Percentiles rank a stretch among this genome's conserved stretches.
phyloP scores from a whole-genome alignment of 495 filamentous ascomycete species.

The Neurospora sp. region DNA sequence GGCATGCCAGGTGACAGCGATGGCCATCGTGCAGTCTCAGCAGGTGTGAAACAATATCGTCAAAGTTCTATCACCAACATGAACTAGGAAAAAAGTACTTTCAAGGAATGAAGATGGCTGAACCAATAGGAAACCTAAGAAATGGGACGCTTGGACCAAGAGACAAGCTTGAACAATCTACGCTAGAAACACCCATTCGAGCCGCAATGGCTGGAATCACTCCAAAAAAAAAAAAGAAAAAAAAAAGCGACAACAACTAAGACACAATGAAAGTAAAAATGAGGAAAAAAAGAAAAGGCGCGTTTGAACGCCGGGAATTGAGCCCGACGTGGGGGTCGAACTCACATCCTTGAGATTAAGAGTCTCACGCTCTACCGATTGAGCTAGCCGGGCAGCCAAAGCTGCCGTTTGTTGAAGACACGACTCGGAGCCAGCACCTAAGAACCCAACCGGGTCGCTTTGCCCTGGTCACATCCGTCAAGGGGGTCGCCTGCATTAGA shows the following conservation, averaged over 20 bases:
- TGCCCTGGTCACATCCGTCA: background rate
- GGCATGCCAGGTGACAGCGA: background rate
- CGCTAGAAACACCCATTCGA: too few relatives aligned
- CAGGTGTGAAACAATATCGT: background rate
- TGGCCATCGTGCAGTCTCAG: background rate
- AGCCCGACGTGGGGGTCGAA: background rate
- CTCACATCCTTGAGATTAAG: conserved; percentile 31
- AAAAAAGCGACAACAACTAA: too few relatives aligned
- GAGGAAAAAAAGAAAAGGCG: background rate
- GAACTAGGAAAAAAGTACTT: background rate
- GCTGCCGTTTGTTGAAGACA: background rate
- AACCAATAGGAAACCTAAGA: too few relatives aligned
- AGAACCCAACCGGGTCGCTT: background rate
- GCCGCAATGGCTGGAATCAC: background rate
- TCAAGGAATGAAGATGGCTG: too few relatives aligned
- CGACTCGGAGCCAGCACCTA: background rate
- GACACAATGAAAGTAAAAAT: background rate
- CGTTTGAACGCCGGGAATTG: background rate
- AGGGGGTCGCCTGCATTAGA: background rate
- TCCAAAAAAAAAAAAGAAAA: too few relatives aligned
- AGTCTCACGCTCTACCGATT: conserved; percentile 70
- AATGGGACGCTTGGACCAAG: background rate
- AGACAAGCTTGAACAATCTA: background rate
- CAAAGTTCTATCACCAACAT: background rate
- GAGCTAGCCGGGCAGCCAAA: conserved; percentile 42